A percentile compares a stretch with the other conserved stretches of the same genome.
These are phyloP conservation scores for Tricholomella constricta DNA, from an alignment of 768 basidiomycete species.

Conservation along the genomic window DNA sequence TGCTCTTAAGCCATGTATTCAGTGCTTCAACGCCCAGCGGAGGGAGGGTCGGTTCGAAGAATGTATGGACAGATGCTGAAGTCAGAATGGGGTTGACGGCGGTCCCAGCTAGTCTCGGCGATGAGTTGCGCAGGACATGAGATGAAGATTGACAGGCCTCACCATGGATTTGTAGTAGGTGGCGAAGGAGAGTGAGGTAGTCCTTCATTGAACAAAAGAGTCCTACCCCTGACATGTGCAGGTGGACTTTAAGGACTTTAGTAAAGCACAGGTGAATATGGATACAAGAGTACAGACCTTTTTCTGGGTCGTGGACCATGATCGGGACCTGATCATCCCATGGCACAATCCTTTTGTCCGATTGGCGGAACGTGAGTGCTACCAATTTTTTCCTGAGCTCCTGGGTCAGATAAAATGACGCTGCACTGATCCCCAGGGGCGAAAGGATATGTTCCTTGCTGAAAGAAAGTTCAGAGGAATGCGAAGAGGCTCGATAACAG, in stretches of 20 bases:
- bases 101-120: slow-evolving; percentile 7
- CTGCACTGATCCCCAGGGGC: slow-evolving; percentile 19
- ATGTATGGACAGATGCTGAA: slow-evolving; percentile 4
- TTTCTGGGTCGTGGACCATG: slow-evolving; percentile 16
- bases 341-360: slow-evolving; percentile 13
- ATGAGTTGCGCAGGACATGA: background rate
- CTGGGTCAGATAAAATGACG: slow-evolving; percentile 22
- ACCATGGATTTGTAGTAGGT: slow-evolving; percentile 14
- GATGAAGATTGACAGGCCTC: background rate
- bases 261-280: background rate
- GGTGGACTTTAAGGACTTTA: slow-evolving; percentile 11
- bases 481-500: background rate
- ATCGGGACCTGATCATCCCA: slow-evolving; percentile 14
- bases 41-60: slow-evolving; percentile 17
- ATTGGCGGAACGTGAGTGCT: slow-evolving; percentile 12
- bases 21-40: slow-evolving; percentile 5
- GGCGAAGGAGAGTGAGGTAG: slow-evolving; percentile 20
- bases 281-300: slow-evolving; percentile 7
- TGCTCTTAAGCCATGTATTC: background rate
- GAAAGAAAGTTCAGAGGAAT: background rate
- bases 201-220: slow-evolving; percentile 21
- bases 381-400: slow-evolving; percentile 12
- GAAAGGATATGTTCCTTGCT: slow-evolving; percentile 26
- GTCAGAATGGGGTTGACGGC: slow-evolving; percentile 14
- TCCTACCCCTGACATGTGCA: slow-evolving; percentile 18